Evolutionary conservation across 306 rosid species (phyloP).

Genomic region (Comarum palustre): DNA sequence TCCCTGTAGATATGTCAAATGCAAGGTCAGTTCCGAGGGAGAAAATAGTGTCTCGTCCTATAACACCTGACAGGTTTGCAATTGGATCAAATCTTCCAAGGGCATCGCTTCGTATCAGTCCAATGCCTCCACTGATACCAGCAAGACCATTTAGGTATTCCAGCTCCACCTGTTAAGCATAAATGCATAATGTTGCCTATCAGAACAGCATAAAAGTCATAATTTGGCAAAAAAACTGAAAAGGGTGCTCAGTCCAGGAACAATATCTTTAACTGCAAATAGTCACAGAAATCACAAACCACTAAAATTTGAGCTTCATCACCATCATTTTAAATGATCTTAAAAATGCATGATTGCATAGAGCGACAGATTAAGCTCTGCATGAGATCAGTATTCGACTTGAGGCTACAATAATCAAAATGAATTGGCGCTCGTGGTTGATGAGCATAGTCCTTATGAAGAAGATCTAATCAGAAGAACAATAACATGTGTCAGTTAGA

Average conservation of each 20-base stretch:
- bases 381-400: constrained; percentile 56
- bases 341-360: not conserved
- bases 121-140: constrained; percentile 59
- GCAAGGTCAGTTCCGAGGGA: constrained; percentile 52
- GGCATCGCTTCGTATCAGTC: constrained; percentile 37
- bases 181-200: not conserved
- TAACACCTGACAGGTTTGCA: constrained; percentile 39
- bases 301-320: constrained; percentile 10
- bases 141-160: constrained; percentile 42
- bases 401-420: constrained; percentile 42
- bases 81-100: constrained; percentile 38
- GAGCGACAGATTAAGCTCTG: constrained; percentile 37
- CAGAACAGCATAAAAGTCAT: constrained; percentile 22
- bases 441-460: constrained; percentile 47
- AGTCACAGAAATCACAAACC: constrained; percentile 24
- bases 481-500: constrained; percentile 13
- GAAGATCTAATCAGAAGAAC: constrained; percentile 47
- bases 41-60: constrained; percentile 43
- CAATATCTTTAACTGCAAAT: constrained; percentile 45
- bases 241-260: constrained; percentile 55
- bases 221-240: constrained; percentile 46
- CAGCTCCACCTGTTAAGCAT: constrained; percentile 48
- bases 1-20: constrained; percentile 40
- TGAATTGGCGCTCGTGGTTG: constrained; percentile 32
- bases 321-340: not conserved